phyloP scores from a whole-genome alignment of 148 eudicot genomes.

The Rhododendron kiyosumense region DNA sequence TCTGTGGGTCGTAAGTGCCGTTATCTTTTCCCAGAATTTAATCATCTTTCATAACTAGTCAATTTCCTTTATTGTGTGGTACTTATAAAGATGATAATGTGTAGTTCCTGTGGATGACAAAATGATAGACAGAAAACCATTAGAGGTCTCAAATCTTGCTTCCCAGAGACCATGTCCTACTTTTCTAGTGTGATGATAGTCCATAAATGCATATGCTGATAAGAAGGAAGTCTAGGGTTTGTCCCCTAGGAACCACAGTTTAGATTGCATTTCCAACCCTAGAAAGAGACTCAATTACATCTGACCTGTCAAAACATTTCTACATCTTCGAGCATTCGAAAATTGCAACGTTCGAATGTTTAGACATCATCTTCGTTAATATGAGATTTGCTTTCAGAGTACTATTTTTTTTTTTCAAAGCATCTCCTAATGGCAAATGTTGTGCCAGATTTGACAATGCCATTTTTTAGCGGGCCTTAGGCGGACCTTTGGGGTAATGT shows the following conservation, averaged over 20 bases:
- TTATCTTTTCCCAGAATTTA: not conserved
- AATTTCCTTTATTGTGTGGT: not conserved
- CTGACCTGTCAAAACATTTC: too few relatives aligned
- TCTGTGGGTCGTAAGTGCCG: slow-evolving; percentile 90
- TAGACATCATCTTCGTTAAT: too few relatives aligned
- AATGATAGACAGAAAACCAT: not conserved
- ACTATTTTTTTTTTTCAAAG: not conserved
- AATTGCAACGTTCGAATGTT: too few relatives aligned
- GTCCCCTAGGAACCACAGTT: not conserved
- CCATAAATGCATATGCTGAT: not conserved
- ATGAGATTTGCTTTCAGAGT: too few relatives aligned
- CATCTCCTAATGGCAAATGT: not conserved
- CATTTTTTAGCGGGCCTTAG: not conserved
- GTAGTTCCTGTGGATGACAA: too few relatives aligned
- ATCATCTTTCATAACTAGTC: not conserved
- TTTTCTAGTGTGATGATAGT: not conserved
- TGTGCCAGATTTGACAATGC: not conserved
- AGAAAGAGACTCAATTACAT: too few relatives aligned
- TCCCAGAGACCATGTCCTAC: not conserved
- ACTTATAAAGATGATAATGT: too few relatives aligned
- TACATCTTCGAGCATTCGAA: too few relatives aligned
- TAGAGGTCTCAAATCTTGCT: not conserved
- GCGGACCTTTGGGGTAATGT: not conserved
- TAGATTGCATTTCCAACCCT: not conserved
- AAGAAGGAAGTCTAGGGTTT: not conserved